A percentile compares a stretch with the other conserved stretches of the same genome.
phyloP scores from a whole-genome alignment of 2,329 filamentous ascomycete genomes.

The Aspergillus quadrilineatus region DNA sequence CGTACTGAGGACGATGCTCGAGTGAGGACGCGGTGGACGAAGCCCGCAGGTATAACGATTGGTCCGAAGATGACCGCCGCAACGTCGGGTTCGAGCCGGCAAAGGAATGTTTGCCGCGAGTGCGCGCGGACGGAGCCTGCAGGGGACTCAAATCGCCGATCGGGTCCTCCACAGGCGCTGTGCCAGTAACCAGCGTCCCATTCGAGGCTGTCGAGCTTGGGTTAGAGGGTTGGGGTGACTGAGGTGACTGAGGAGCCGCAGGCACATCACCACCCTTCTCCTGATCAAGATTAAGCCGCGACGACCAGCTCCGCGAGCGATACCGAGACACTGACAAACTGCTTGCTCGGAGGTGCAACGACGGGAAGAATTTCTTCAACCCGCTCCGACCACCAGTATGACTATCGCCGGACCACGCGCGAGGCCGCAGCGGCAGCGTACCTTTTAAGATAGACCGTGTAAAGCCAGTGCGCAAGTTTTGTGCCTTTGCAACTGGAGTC shows the following conservation, averaged over 20 bases:
- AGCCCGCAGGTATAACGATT: slow-evolving; percentile 70
- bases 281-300: slow-evolving; percentile 21
- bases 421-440: slow-evolving; percentile 33
- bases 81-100: slow-evolving; percentile 39
- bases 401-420: slow-evolving; percentile 38
- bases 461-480: slow-evolving; percentile 29
- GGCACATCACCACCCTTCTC: slow-evolving; percentile 5
- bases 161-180: slow-evolving; percentile 27
- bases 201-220: slow-evolving; percentile 13
- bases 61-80: slow-evolving; percentile 69
- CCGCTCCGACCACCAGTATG: slow-evolving; percentile 21
- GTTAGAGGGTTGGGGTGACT: slow-evolving; percentile 13
- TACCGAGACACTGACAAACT: slow-evolving; percentile 21
- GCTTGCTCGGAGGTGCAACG: slow-evolving; percentile 29
- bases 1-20: slow-evolving; percentile 78
- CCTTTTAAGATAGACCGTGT: slow-evolving; percentile 37
- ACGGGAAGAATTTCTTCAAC: slow-evolving; percentile 38
- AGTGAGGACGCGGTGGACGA: slow-evolving; percentile 78
- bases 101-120: slow-evolving; percentile 35
- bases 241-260: slow-evolving; percentile 9
- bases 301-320: slow-evolving; percentile 30
- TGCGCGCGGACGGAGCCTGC: slow-evolving; percentile 19
- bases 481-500: neutral
- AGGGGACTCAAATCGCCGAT: slow-evolving; percentile 35
- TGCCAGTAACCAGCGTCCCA: neutral